Conservation (phyloP, 495 filamentous ascomycete genomes). For the Tricharina praecox region DNA sequence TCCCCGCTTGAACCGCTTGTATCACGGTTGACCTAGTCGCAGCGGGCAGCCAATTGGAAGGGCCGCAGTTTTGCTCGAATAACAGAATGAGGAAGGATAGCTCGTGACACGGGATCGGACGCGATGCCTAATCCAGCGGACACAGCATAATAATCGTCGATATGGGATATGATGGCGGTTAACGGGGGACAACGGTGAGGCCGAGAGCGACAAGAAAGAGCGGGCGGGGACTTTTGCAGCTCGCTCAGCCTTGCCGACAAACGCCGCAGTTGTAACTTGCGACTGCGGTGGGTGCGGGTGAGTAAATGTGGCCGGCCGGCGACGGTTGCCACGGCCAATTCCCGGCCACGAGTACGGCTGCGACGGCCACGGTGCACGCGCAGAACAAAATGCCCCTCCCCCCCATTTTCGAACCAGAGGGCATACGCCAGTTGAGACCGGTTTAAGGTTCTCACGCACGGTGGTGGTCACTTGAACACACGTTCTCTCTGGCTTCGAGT, state of each 20-base stretch:
- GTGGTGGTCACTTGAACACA: constrained; percentile 5
- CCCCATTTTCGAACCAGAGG: too few species aligned
- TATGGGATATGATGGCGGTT: constrained; percentile 7
- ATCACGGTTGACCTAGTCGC: constrained; percentile 2
- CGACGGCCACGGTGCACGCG: too few species aligned
- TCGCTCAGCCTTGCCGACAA: too few species aligned
- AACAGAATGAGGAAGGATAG: constrained; percentile 2
- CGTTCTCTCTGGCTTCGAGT: background rate
- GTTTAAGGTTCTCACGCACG: constrained; percentile 4
- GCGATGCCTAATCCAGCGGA: constrained; percentile 3
- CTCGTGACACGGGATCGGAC: background rate
- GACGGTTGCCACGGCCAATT: too few species aligned
- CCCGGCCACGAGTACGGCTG: too few species aligned
- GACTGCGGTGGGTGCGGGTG: too few species aligned
- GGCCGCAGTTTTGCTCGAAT: background rate
- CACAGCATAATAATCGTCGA: constrained; percentile 7
- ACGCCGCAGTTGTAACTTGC: too few species aligned
- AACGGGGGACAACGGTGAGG: constrained; percentile 3
- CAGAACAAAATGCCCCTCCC: too few species aligned
- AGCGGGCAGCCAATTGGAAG: constrained; percentile 6
- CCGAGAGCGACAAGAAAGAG: background rate
- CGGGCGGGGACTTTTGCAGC: too few species aligned
- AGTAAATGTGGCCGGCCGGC: too few species aligned
- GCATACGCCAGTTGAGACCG: too few species aligned
- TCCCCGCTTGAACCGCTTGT: constrained; percentile 7